Evolutionary conservation across 2,329 filamentous ascomycete genomes (phyloP).

Genomic region (Metarhizium sp.): DNA sequence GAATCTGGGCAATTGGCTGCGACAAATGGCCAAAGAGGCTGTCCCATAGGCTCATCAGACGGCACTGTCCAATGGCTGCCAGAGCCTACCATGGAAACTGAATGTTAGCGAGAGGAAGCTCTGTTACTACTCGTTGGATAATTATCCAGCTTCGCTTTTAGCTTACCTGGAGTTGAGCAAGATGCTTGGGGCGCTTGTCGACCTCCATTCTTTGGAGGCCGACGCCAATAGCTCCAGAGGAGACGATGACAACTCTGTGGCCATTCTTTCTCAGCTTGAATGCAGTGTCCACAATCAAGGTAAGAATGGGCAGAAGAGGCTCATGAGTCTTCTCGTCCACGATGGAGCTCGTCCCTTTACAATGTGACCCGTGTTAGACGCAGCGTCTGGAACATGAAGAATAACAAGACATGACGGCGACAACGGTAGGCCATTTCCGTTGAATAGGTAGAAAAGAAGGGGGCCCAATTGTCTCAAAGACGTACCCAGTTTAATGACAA

Average conservation of each 20-base stretch:
- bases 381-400: not conserved
- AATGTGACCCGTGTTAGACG: not conserved
- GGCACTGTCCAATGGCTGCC: constrained; percentile 91
- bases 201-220: constrained; percentile 85
- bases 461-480: not conserved
- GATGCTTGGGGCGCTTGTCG: constrained; percentile 76
- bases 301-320: constrained; percentile 82
- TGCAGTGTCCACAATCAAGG: constrained; percentile 88
- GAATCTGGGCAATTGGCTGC: constrained; percentile 88
- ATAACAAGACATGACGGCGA: not conserved
- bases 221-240: constrained; percentile 92
- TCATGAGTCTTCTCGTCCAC: constrained; percentile 94
- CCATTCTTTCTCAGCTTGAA: constrained; percentile 82
- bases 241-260: constrained; percentile 90
- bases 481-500: constrained; percentile 84
- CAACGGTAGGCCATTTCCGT: not conserved
- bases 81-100: constrained; percentile 48
- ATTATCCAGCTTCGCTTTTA: not conserved
- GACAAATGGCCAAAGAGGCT: constrained; percentile 78
- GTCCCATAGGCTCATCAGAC: constrained; percentile 93
- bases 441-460: not conserved
- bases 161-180: constrained; percentile 71
- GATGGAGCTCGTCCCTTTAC: constrained; percentile 89
- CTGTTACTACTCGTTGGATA: not conserved
- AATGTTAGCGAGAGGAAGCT: constrained; percentile 1